Evolutionary conservation across 768 basidiomycete species (phyloP).

Genomic region (Xerocomellus intermedius): DNA sequence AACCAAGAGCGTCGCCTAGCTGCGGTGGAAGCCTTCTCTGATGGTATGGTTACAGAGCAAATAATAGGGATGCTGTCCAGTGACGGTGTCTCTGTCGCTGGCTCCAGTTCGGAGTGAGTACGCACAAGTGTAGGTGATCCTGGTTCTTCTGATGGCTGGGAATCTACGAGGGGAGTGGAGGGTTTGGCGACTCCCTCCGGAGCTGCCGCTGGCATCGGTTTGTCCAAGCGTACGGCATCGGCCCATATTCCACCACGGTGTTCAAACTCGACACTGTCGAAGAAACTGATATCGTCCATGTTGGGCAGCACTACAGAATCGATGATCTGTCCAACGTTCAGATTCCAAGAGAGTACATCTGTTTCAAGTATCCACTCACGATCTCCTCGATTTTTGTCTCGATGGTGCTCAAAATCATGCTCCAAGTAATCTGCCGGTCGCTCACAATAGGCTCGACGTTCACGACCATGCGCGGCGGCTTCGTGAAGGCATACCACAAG

Average conservation of each 20-base stretch:
- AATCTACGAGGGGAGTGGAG: slow-evolving; percentile 21
- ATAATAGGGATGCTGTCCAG: slow-evolving; percentile 21
- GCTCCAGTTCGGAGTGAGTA: slow-evolving; percentile 34
- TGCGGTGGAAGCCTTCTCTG: slow-evolving; percentile 26
- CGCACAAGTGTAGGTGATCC: slow-evolving; percentile 13
- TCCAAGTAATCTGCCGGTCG: slow-evolving; percentile 92
- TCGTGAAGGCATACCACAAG: slow-evolving; percentile 92
- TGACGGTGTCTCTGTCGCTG: slow-evolving; percentile 20
- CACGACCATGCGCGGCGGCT: slow-evolving; percentile 82
- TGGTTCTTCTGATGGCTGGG: slow-evolving; percentile 37
- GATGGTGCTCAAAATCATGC: slow-evolving; percentile 86
- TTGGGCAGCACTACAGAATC: slow-evolving; percentile 95
- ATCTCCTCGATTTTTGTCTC: slow-evolving; percentile 87
- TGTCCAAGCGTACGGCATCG: slow-evolving; percentile 59
- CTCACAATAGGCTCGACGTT: slow-evolving; percentile 93
- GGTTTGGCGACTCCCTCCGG: slow-evolving; percentile 8
- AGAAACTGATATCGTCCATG: slow-evolving; percentile 98
- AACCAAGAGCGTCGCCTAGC: slow-evolving; percentile 59
- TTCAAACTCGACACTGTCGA: slow-evolving; percentile 63
- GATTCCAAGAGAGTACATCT: slow-evolving; percentile 50
- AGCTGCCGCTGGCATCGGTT: slow-evolving; percentile 10
- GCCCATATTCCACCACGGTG: slow-evolving; percentile 90
- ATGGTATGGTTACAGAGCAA: slow-evolving; percentile 24
- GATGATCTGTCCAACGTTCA: slow-evolving; percentile 73
- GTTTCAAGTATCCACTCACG: slow-evolving; percentile 44